These are phyloP conservation scores for Talaromyces piceae DNA, from an alignment of 2,329 filamentous ascomycete species.

Conservation along the genomic window DNA sequence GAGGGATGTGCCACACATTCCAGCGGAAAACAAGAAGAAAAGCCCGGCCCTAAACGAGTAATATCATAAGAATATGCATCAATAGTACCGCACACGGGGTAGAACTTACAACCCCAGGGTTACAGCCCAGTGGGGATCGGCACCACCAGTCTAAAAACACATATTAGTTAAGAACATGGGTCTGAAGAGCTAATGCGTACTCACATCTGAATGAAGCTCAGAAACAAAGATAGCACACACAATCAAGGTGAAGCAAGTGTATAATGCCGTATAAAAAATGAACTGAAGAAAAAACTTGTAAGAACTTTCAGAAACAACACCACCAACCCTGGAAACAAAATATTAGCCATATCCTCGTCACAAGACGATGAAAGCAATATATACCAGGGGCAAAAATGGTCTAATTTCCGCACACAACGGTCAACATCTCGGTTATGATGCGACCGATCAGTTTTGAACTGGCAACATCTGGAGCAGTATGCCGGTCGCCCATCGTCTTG, in stretches of 20 bases:
- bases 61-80: slow-evolving; percentile 11
- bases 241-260: slow-evolving; percentile 58
- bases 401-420: slow-evolving; percentile 81
- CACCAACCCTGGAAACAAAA: slow-evolving; percentile 61
- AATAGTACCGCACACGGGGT: slow-evolving; percentile 3
- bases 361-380: slow-evolving; percentile 8
- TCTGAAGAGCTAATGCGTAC: neutral
- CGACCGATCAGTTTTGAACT: slow-evolving; percentile 80
- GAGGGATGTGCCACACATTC: slow-evolving; percentile 68
- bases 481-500: slow-evolving; percentile 74
- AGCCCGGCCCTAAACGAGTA: slow-evolving; percentile 45
- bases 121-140: slow-evolving; percentile 58
- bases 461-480: slow-evolving; percentile 77
- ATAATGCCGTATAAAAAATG: slow-evolving; percentile 62
- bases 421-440: slow-evolving; percentile 80
- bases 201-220: slow-evolving; percentile 35
- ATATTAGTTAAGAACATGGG: slow-evolving; percentile 1
- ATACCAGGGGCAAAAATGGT: slow-evolving; percentile 85
- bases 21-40: slow-evolving; percentile 71
- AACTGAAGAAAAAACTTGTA: slow-evolving; percentile 95
- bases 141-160: slow-evolving; percentile 23
- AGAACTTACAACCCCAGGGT: slow-evolving; percentile 53
- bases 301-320: slow-evolving; percentile 75
- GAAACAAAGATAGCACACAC: slow-evolving; percentile 58
- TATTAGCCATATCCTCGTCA: slow-evolving; percentile 11